A percentile compares a stretch with the other conserved stretches of the same genome.
Conservation (phyloP, 306 rosid species). For the Dicorynia guianensis region DNA sequence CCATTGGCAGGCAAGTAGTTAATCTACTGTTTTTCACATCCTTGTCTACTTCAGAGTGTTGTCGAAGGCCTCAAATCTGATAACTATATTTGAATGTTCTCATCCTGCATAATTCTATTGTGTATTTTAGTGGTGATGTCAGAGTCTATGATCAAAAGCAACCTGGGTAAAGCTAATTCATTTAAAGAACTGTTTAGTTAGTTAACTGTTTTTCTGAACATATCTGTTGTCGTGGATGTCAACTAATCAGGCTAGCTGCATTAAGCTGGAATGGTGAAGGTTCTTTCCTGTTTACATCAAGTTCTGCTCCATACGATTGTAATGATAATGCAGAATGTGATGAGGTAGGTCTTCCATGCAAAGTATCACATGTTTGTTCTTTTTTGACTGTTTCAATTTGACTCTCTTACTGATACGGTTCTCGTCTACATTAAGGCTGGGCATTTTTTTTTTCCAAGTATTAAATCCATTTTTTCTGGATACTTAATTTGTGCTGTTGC, state of each 20-base stretch:
- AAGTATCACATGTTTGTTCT: not conserved
- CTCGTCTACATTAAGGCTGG: slow-evolving; percentile 7
- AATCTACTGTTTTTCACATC: slow-evolving; percentile 6
- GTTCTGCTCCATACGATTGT: slow-evolving; percentile 92
- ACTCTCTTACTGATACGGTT: not conserved
- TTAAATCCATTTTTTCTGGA: not conserved
- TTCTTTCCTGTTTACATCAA: slow-evolving; percentile 84
- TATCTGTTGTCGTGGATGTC: slow-evolving; percentile 33
- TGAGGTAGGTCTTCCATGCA: slow-evolving; percentile 64
- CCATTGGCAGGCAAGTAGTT: not conserved
- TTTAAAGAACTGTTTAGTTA: not conserved
- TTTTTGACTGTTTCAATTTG: not conserved
- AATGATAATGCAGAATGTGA: slow-evolving; percentile 83
- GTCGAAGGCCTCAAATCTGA: slow-evolving; percentile 10
- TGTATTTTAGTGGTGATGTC: slow-evolving; percentile 5
- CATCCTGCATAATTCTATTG: not conserved
- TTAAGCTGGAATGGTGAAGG: slow-evolving; percentile 89
- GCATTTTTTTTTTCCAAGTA: not conserved
- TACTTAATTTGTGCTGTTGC: not conserved
- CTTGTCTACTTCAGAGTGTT: slow-evolving; percentile 29
- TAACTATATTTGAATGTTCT: slow-evolving; percentile 4
- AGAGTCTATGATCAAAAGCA: not conserved
- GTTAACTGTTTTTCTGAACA: slow-evolving; percentile 29
- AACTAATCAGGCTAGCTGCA: slow-evolving; percentile 67
- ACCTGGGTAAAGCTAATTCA: not conserved